A percentile compares a stretch with the other conserved stretches of the same genome.
These are phyloP conservation scores for Sungouiella blattae DNA, from an alignment of 805 yeast species.

Conservation along the genomic window DNA sequence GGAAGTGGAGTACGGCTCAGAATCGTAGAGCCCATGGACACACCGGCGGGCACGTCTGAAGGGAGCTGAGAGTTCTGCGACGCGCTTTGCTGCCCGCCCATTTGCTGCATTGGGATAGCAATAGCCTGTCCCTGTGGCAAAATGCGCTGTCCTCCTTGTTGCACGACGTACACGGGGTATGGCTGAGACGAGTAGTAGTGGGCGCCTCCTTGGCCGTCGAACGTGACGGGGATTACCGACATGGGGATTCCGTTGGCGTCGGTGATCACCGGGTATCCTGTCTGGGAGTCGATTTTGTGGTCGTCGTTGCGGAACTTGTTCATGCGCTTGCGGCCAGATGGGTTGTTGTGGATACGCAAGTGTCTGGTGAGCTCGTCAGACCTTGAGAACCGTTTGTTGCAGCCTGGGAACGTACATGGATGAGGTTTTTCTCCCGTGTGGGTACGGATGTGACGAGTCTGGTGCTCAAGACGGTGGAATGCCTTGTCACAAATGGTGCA, in stretches of 20 bases:
- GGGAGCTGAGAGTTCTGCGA: conserved; percentile 23
- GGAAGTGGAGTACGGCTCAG: no score
- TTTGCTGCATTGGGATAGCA: conserved; percentile 10
- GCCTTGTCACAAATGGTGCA: conserved; percentile 84
- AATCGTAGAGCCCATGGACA: no score
- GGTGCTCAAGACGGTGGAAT: conserved; percentile 85
- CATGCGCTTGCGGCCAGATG: conserved; percentile 21
- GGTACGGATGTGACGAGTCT: conserved; percentile 85
- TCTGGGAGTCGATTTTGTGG: conserved; percentile 2
- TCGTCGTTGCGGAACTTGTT: conserved; percentile 8
- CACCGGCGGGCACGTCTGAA: no score
- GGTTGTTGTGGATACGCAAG: conserved; percentile 71
- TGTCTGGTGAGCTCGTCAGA: conserved; percentile 87
- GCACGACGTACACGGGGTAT: conserved; percentile 36
- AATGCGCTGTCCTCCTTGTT: conserved; percentile 12
- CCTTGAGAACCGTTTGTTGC: conserved; percentile 74
- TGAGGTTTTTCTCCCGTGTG: conserved; percentile 95
- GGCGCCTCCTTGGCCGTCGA: conserved; percentile 29
- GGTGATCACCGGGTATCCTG: conserved; percentile 6
- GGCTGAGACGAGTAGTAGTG: conserved; percentile 27
- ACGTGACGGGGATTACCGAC: conserved; percentile 23
- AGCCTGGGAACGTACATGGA: conserved; percentile 79
- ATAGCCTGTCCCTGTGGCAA: conserved; percentile 8
- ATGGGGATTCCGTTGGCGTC: conserved; percentile 6
- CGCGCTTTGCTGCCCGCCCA: conserved; percentile 7